Percentiles rank a stretch among this genome's conserved stretches.
Conservation (phyloP, 495 filamentous ascomycete species). For the Penicillium riverlandense region DNA sequence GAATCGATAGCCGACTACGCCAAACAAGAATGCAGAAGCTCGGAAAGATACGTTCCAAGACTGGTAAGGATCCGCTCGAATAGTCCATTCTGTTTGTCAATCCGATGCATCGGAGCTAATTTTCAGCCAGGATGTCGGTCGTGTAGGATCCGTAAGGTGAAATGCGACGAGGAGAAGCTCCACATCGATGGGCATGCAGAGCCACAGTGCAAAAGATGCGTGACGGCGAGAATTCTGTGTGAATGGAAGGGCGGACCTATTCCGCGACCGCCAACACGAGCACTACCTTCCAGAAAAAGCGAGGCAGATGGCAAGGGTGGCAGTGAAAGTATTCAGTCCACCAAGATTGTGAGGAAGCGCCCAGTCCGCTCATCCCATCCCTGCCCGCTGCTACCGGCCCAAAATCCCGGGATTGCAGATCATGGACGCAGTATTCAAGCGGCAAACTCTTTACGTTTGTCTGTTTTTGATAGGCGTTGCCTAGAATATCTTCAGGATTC, state of each 20-base stretch:
- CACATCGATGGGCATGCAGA: constrained; percentile 13
- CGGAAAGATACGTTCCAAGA: constrained; percentile 25
- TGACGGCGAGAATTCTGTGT: constrained; percentile 18
- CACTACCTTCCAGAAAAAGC: background rate
- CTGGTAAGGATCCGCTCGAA: constrained; percentile 21
- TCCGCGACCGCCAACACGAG: constrained; percentile 10
- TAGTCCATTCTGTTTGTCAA: constrained; percentile 16
- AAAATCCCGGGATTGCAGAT: background rate
- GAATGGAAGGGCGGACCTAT: constrained; percentile 27
- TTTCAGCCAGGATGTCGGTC: constrained; percentile 21
- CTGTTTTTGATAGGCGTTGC: constrained; percentile 21
- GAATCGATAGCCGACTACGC: background rate
- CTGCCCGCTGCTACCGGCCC: background rate
- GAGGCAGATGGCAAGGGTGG: too few species aligned
- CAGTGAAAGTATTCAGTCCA: too few species aligned
- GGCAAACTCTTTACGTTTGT: constrained; percentile 21
- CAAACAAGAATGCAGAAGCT: constrained; percentile 13
- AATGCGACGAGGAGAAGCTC: constrained; percentile 30
- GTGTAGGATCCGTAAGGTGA: constrained; percentile 28
- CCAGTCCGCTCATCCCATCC: background rate
- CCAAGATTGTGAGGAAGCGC: too few species aligned
- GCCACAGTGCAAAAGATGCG: constrained; percentile 24
- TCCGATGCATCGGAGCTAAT: constrained; percentile 4
- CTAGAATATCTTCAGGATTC: constrained; percentile 22
- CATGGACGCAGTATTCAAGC: constrained; percentile 10